Base-by-base conservation (phyloP, 257 asterid genomes). In the Gardenia jasminoides region DNA sequence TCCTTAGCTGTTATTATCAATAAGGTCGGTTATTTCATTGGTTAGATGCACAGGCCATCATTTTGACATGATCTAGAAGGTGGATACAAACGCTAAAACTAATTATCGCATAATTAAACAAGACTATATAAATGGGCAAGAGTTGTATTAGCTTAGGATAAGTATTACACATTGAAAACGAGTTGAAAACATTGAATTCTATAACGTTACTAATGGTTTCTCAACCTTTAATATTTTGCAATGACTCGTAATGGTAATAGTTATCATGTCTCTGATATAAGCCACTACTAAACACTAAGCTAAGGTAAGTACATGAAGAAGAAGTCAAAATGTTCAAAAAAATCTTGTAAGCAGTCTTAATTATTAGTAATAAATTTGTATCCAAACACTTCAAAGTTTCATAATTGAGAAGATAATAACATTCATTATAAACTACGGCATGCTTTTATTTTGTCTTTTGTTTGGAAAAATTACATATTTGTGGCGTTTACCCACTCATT, bases 81-180 rank as follows among this genome's bases (percentile, higher is more conserved):
- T 44, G 48, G 7, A 44, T 10, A 1, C 48, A 44, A 44, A 44
- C 11, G 48, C 11, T 44, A 6, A 44, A 44, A 44, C 9, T 6
- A 44, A 44, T 44, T 44, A 44, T 44, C 19, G 17, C 30, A 28
- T 10, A 43, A 24, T 11, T 61, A 43, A 54, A 33, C 4, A 30
- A 61, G 44, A 10, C 54, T 48, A 13, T 3, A 26, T 20, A 59
- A 22, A 20, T 26, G 9, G 26, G 28, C 3, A 44, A 61, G n/a
- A 26, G 44, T 62, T 64, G 7, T 30, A 1, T 72, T 54, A 8
- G 46, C 12, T 5, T 4, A 76, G 20, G 3, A 41, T 30, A 43
- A n/a, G n/a, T 28, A 3, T 17, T 76, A 76, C 74, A 76, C 80
- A 47, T 65, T 70, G 44, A 65, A 76, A 47, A 76, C 66, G 74